Conservation (phyloP, 2,329 filamentous ascomycete species). For the Cercospora berteroae region DNA sequence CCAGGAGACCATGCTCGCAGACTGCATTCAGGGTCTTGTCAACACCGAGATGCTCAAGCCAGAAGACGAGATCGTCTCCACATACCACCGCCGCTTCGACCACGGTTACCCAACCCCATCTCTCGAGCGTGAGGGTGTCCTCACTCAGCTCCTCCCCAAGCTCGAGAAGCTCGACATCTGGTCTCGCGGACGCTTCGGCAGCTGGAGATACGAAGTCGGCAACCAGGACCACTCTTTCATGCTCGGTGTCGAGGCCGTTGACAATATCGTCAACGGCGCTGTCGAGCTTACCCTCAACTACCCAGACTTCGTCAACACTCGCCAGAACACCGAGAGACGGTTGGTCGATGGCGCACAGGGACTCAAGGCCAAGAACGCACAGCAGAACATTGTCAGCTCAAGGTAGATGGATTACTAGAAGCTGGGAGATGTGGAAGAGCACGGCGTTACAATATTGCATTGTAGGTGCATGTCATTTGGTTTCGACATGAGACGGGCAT, state of each 20-base stretch:
- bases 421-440: background rate
- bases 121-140: constrained; percentile 90
- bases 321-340: constrained; percentile 65
- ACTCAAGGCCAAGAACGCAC: constrained; percentile 46
- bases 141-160: constrained; percentile 89
- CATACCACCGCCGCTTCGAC: constrained; percentile 96
- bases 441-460: background rate
- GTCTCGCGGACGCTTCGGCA: constrained; percentile 94
- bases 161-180: constrained; percentile 88
- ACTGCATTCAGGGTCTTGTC: constrained; percentile 93
- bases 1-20: constrained; percentile 75
- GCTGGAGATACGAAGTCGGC: constrained; percentile 95
- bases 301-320: constrained; percentile 88
- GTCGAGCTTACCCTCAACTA: constrained; percentile 94
- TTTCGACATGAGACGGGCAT: background rate
- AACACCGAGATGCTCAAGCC: constrained; percentile 96
- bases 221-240: constrained; percentile 99
- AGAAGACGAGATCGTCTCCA: constrained; percentile 91
- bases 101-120: constrained; percentile 96
- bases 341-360: constrained; percentile 61
- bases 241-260: constrained; percentile 89
- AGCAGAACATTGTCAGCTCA: constrained; percentile 15
- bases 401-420: background rate
- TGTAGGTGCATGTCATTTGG: background rate
- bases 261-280: constrained; percentile 84